phyloP scores from a whole-genome alignment of 768 basidiomycete species.

The Fibroporia radiculosa region DNA sequence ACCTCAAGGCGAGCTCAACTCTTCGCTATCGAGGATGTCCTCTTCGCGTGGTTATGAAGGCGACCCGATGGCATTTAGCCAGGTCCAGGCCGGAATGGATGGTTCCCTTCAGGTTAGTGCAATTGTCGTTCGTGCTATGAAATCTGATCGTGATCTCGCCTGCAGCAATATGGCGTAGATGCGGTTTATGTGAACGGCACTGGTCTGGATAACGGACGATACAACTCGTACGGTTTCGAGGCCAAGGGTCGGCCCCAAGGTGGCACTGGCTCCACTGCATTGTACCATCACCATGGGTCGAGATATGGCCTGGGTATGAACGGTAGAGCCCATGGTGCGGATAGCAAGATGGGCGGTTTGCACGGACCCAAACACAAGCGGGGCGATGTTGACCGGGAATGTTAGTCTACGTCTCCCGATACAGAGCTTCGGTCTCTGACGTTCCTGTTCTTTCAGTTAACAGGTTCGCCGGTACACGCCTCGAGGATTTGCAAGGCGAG shows the following conservation, averaged over 20 bases:
- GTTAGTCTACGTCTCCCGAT: constrained; percentile 28
- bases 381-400: constrained; percentile 87
- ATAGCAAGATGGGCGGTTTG: constrained; percentile 81
- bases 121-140: neutral
- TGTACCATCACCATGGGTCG: constrained; percentile 71
- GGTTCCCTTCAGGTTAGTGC: constrained; percentile 43
- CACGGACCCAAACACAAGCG: constrained; percentile 94
- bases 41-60: constrained; percentile 46
- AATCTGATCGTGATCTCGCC: constrained; percentile 1
- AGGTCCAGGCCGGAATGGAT: constrained; percentile 42
- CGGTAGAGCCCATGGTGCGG: constrained; percentile 41
- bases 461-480: constrained; percentile 89
- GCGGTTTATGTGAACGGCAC: constrained; percentile 39
- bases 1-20: constrained; percentile 53
- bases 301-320: constrained; percentile 68
- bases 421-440: constrained; percentile 12
- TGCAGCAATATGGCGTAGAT: constrained; percentile 51
- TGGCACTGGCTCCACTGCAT: constrained; percentile 59
- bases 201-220: constrained; percentile 43
- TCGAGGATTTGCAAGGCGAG: constrained; percentile 95
- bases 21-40: constrained; percentile 64
- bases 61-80: constrained; percentile 45
- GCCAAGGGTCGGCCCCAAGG: constrained; percentile 34
- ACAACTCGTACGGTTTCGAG: constrained; percentile 53
- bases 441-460: constrained; percentile 54